phyloP scores from a whole-genome alignment of 106 monocot genomes.

The Narthecium ossifragum region DNA sequence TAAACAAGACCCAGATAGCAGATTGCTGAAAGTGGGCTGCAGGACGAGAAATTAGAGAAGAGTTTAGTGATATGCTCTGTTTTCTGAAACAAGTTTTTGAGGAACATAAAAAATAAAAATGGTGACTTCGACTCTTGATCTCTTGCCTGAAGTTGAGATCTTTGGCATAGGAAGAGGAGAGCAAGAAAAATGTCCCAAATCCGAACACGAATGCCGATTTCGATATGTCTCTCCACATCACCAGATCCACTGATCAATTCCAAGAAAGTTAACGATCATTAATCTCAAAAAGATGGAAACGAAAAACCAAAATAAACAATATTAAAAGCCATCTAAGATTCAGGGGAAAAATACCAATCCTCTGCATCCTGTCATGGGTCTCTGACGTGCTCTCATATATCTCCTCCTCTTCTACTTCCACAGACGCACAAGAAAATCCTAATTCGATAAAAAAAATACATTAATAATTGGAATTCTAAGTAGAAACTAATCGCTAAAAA shows the following conservation, averaged over 20 bases:
- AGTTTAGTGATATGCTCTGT: background rate
- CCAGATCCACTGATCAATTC: slow-evolving; percentile 72
- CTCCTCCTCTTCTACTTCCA: slow-evolving; percentile 30
- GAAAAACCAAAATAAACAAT: background rate
- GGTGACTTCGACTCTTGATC: background rate
- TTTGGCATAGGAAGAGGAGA: slow-evolving; percentile 37
- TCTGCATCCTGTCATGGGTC: slow-evolving; percentile 50
- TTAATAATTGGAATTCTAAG: background rate
- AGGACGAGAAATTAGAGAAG: slow-evolving; percentile 9
- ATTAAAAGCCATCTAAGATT: background rate
- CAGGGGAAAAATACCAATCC: slow-evolving; percentile 50
- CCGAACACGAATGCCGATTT: slow-evolving; percentile 49
- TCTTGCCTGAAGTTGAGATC: slow-evolving; percentile 45
- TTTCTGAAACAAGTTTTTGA: background rate
- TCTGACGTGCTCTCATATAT: slow-evolving; percentile 10
- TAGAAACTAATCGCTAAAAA: background rate
- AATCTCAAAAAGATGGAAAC: background rate
- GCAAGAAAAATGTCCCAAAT: slow-evolving; percentile 34
- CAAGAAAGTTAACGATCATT: background rate
- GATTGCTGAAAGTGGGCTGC: slow-evolving; percentile 66
- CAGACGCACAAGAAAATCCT: slow-evolving; percentile 1
- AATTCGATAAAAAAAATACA: background rate
- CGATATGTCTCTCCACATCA: slow-evolving; percentile 90
- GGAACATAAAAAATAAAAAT: background rate
- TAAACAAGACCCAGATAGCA: slow-evolving; percentile 80